A percentile compares a stretch with the other conserved stretches of the same genome.
phyloP scores from a whole-genome alignment of 441 rosid genomes.

The Euphorbia schlechtendalii region DNA sequence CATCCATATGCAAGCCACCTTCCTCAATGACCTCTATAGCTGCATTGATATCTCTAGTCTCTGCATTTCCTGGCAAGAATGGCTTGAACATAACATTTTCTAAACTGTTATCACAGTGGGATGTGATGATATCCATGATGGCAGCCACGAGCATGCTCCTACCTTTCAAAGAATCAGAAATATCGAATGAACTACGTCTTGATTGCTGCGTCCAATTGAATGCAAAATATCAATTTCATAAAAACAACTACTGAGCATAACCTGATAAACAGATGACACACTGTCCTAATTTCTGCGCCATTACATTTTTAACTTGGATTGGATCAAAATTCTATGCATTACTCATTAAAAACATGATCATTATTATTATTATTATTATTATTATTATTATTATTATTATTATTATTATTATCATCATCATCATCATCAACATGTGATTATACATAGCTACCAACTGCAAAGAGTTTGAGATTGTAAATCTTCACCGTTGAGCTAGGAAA shows the following conservation, averaged over 20 bases:
- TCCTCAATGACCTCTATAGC: slow-evolving; percentile 91
- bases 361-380: background rate
- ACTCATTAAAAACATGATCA: background rate
- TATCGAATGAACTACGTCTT: slow-evolving; percentile 92
- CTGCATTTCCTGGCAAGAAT: slow-evolving; percentile 64
- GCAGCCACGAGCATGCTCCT: slow-evolving; percentile 99
- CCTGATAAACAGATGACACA: background rate
- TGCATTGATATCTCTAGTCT: slow-evolving; percentile 76
- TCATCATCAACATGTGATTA: too few relatives aligned
- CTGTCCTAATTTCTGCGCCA: background rate
- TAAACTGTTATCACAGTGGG: slow-evolving; percentile 53
- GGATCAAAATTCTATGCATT: background rate
- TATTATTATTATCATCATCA: too few relatives aligned
- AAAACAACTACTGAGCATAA: slow-evolving; percentile 19
- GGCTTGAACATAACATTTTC: slow-evolving; percentile 56
- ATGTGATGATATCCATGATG: slow-evolving; percentile 91
- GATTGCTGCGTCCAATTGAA: slow-evolving; percentile 94
- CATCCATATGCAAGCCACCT: slow-evolving; percentile 81
- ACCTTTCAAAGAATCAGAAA: slow-evolving; percentile 97
- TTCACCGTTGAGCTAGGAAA: too few relatives aligned
- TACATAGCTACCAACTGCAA: too few relatives aligned
- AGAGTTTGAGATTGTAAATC: too few relatives aligned
- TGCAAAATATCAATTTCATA: slow-evolving; percentile 58
- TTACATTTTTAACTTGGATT: background rate
- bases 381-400: too few relatives aligned